Evolutionary conservation across 208 protist genomes (phyloP).

Genomic region (Wallacemonas sp.): DNA sequence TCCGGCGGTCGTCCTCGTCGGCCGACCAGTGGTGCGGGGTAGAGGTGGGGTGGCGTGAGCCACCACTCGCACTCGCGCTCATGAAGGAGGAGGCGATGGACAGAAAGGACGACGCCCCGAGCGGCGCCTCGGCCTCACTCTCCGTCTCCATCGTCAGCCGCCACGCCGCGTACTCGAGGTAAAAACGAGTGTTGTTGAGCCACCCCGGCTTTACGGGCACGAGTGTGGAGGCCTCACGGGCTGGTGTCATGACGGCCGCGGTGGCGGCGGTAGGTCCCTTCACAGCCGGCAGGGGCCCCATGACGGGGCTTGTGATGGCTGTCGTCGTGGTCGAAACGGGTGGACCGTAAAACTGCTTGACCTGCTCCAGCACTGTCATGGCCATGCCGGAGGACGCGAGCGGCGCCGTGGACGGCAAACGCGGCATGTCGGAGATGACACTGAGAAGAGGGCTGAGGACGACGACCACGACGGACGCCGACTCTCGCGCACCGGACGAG

Average conservation of each 20-base stretch:
- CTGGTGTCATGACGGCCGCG: too few relatives aligned
- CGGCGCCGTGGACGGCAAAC: background rate
- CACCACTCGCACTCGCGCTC: background rate
- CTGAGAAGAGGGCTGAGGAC: constrained; percentile 7
- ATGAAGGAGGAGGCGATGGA: background rate
- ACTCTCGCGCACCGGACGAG: too few relatives aligned
- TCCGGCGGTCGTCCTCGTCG: background rate
- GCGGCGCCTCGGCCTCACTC: background rate
- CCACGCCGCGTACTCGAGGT: constrained; percentile 32
- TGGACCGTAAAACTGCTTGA: background rate
- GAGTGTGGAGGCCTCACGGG: too few relatives aligned
- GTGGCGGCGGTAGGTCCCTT: too few relatives aligned
- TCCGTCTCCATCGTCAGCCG: constrained; percentile 19
- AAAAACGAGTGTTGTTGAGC: constrained; percentile 31
- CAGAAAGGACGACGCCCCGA: background rate
- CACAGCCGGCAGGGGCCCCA: too few relatives aligned
- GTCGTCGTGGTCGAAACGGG: background rate
- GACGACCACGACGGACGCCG: constrained; percentile 1
- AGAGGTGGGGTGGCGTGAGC: background rate
- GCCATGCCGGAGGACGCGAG: background rate
- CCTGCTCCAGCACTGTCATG: background rate
- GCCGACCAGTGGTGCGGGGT: background rate
- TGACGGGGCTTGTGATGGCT: too few relatives aligned
- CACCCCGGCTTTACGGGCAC: background rate
- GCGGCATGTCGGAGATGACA: constrained; percentile 7